A percentile compares a stretch with the other conserved stretches of the same genome.
Conservation (phyloP, 2,329 filamentous ascomycete species). For the Phialophora verrucosa region DNA sequence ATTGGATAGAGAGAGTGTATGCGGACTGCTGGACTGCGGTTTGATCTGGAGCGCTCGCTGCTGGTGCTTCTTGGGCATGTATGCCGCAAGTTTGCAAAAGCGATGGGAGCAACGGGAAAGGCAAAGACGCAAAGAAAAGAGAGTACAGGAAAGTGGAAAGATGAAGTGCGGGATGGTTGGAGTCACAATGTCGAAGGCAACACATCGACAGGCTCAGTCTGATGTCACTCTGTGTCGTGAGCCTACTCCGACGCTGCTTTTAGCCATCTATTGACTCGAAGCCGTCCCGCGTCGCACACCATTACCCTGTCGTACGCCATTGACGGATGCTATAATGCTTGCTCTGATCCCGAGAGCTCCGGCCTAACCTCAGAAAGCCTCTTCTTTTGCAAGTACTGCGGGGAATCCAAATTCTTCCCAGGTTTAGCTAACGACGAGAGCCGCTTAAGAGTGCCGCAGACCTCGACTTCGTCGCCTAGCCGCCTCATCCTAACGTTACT, state of each 20-base stretch:
- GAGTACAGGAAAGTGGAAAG: not conserved
- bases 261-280: not conserved
- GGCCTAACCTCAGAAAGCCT: not conserved
- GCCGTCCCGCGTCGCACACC: not conserved
- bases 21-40: slow-evolving; percentile 49
- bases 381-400: not conserved
- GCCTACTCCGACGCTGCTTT: not conserved
- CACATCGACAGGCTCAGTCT: not conserved
- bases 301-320: not conserved
- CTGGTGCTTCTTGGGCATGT: slow-evolving; percentile 56
- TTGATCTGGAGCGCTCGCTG: slow-evolving; percentile 47
- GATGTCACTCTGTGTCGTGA: not conserved
- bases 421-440: not conserved
- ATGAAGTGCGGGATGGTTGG: not conserved
- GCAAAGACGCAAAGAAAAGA: not conserved
- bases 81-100: slow-evolving; percentile 6
- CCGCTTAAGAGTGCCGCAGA: not conserved
- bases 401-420: not conserved
- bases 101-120: not conserved
- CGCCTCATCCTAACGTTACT: not conserved
- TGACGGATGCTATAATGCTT: not conserved
- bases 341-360: not conserved
- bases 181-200: slow-evolving; percentile 5
- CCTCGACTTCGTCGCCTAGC: not conserved
- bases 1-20: slow-evolving; percentile 45